Evolutionary conservation across 1,284 basidiomycete species (phyloP), one percentile per base, ranked within the genome.

Genomic region (Neonothopanus nambi): DNA sequence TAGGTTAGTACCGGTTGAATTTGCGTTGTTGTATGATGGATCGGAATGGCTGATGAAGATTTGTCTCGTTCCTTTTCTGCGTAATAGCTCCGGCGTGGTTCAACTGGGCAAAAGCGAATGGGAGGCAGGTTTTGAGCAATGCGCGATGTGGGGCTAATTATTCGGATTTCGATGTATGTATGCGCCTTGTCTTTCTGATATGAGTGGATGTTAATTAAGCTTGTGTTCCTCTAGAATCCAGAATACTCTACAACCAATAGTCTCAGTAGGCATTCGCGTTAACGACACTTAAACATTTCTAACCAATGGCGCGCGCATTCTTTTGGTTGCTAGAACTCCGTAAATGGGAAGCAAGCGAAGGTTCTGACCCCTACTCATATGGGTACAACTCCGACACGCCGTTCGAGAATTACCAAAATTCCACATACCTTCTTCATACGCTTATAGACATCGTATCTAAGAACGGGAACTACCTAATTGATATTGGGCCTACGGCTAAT

Each of bases 301-400:
- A 21, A 5, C 26, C 41, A 18, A 15, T n/a, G 6, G 20, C 21
- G 15, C n/a, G n/a, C 26, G 6, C 8, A n/a, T n/a, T n/a, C n/a
- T n/a, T n/a, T n/a, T n/a, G n/a, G n/a, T n/a, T n/a, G n/a, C n/a
- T n/a, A 52, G 51, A 55, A 47, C 44, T 37, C 5, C 58, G 61
- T 40, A 70, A 70, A 56, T 75, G 73, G 73, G 73, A 75, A 62
- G 69, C 63, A 18, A 72, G 66, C 48, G 69, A 66, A 48, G 68
- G 67, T 26, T 56, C 63, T 33, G 61, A 64, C 37, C 65, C 64
- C 0, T 63, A 59, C 45, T 62, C 59, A 46, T 65, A 63, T 24
- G 54, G 54, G 5, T 55, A 55, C 41, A 55, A 66, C 51, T 26
- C 21, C 9, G 49, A 38, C 13, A 68, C 71, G 20, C 58, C 59